phyloP scores from a whole-genome alignment of 2,329 filamentous ascomycete genomes.

The Aureobasidium zeae region DNA sequence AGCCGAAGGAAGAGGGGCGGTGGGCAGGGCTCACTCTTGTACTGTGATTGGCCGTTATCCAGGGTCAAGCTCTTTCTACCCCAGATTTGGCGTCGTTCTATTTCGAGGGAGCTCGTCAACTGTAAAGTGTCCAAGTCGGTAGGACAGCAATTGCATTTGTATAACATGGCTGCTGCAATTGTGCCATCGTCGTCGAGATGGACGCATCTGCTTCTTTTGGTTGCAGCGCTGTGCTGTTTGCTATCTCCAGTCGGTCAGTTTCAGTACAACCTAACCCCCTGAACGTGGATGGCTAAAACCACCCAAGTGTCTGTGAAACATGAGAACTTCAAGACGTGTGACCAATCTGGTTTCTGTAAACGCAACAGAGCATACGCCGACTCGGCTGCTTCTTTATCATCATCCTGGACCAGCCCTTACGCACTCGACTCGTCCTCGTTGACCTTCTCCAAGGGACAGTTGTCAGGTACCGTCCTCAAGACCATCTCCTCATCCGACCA shows the following conservation, averaged over 20 bases:
- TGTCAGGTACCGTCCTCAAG: conserved; percentile 77
- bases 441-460: conserved; percentile 66
- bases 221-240: conserved; percentile 51
- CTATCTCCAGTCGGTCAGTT: conserved; percentile 57
- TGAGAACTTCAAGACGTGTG: conserved; percentile 93
- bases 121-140: conserved; percentile 1
- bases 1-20: neutral
- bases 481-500: conserved; percentile 56
- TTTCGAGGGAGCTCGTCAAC: neutral
- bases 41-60: conserved; percentile 8
- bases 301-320: conserved; percentile 70
- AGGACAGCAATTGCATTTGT: neutral
- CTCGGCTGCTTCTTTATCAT: conserved; percentile 50
- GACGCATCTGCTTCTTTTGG: conserved; percentile 54
- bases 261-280: too few species aligned
- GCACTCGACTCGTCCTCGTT: conserved; percentile 61
- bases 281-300: neutral
- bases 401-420: conserved; percentile 74
- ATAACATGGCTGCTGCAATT: conserved; percentile 14
- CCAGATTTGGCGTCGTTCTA: neutral
- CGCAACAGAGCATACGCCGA: conserved; percentile 89
- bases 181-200: conserved; percentile 47
- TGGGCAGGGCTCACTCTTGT: neutral
- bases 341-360: conserved; percentile 94
- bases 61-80: conserved; percentile 2